Base-by-base conservation (phyloP, 164 flowering plant genomes). In the Brasenia schreberi region DNA sequence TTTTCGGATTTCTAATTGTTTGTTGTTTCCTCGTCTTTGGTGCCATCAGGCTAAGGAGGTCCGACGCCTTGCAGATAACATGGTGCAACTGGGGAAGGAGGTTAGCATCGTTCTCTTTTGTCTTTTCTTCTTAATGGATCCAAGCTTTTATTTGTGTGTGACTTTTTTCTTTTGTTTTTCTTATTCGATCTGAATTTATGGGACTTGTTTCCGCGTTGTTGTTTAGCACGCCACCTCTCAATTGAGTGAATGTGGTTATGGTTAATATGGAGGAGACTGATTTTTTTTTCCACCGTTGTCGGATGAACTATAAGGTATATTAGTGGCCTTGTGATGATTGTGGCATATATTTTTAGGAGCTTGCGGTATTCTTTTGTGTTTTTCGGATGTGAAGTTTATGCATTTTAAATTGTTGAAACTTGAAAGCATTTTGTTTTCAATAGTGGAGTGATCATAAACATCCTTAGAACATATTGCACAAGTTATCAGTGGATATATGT, bases 11-110 rank as follows among this genome's bases (percentile, higher is more conserved):
- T 23, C 27, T 23, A 2, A 23, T 23, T 23, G 53, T 2, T 45
- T 45, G 7, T 45, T 7, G 5, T 45, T 12, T 45, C 14, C 53
- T 45, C 53, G 7, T 4, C 14, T 45, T 45, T 45, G 53, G 4
- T 7, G 5, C 5, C 14, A 58, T 19, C 70, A 93, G 98, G 97
- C 97, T 0, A 93, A 90, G 69, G 98, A 93, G 74, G 66, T 93
- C 66, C 77, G 96, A n/a, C 76, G 96, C 44, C 77, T 90, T 61
- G 98, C 98, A 61, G 98, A 93, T 77, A 81, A 84, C 61, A 93
- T 93, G 97, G 97, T 93, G 49, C 81, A 82, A 70, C 90, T 90
- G 43, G 98, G 97, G 43, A 90, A 93, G 79, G 96, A 90, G 84
- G 98, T 92, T 14, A 42, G 78, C 59, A n/a, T 17, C 6, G 7